Evolutionary conservation across 805 yeast genomes (phyloP), one percentile per base, ranked within the genome.

Genomic region (Brettanomyces custersianus): DNA sequence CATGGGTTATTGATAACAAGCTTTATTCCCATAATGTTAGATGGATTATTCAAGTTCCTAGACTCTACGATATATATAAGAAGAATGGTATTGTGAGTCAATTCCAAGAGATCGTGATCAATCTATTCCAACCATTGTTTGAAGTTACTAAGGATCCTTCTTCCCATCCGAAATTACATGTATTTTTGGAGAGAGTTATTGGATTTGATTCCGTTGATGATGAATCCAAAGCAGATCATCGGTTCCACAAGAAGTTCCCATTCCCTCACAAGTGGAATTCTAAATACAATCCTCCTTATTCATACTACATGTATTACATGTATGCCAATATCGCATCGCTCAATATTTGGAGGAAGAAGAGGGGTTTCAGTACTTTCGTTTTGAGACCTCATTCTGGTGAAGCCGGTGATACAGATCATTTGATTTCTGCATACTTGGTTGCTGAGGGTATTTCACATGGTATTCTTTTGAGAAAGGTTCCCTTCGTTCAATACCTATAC

Each of bases 401-500:
- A 60, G 99, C 98, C n/a, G 99, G 99, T 41, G 98, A 92, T 54
- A 96, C 97, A 1, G 97, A 92, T 52, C 98, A 92, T 64, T 68
- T 94, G 52, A 84, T 88, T 31, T 72, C 88, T 34, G 88, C 98
- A 2, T 92, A 82, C 51, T 61, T 92, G 50, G 75, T 92, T 1
- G 78, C 96, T 1, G 94, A 90, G 52, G 85, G 94, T 35, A 92
- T 92, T 41, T 84, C 94, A 10, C 99, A 92, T 57, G 99, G 99
- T 39, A 94, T 92, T 37, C 59, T 90, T 41, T 66, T 92, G 53
- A 77, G 98, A 60, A 92, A 92, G 58, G 73, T 94, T 37, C 98
- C 99, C 33, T 87, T 84, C 57, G 79, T 94, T 44, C 99, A 92
- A 60, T 92, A 92, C 57, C 63, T 92, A 44, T 92, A 77, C 65